Evolutionary conservation across 306 rosid genomes (phyloP).

Genomic region (Cyamopsis tetragonoloba): DNA sequence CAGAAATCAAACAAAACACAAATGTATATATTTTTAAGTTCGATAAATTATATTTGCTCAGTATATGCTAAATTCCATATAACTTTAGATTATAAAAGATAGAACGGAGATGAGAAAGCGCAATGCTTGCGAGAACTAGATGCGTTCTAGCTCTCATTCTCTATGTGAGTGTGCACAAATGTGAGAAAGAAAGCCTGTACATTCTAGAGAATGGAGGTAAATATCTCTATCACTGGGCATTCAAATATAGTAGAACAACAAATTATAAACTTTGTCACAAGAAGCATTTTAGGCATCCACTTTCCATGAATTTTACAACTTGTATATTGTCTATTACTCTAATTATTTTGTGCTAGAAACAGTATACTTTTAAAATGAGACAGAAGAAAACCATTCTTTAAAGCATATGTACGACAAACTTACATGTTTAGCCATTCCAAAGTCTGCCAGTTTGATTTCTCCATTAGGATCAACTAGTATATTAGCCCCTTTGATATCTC

Average conservation of each 20-base stretch:
- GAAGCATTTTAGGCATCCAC: conserved; percentile 16
- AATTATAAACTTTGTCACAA: conserved; percentile 12
- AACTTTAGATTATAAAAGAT: not conserved
- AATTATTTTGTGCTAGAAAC: not conserved
- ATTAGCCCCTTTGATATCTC: conserved; percentile 99
- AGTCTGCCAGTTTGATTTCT: conserved; percentile 92
- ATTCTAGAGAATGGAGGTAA: not conserved
- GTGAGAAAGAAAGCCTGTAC: not conserved
- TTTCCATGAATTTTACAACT: conserved; percentile 5
- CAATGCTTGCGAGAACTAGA: not conserved
- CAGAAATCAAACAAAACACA: not conserved
- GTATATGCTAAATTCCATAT: not conserved
- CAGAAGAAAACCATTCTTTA: conserved; percentile 23
- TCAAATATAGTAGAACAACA: not conserved
- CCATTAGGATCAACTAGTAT: conserved; percentile 96
- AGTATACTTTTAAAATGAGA: conserved; percentile 12
- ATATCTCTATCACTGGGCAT: conserved; percentile 11
- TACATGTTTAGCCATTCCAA: conserved; percentile 99
- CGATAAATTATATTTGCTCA: not conserved
- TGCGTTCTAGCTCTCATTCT: not conserved
- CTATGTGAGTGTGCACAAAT: not conserved
- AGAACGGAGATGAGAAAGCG: not conserved
- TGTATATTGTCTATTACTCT: not conserved
- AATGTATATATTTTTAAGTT: conserved; percentile 8
- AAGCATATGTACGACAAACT: conserved; percentile 4